A percentile compares a stretch with the other conserved stretches of the same genome.
phyloP scores from a whole-genome alignment of 164 flowering plant genomes.

The Akebia trifoliata region DNA sequence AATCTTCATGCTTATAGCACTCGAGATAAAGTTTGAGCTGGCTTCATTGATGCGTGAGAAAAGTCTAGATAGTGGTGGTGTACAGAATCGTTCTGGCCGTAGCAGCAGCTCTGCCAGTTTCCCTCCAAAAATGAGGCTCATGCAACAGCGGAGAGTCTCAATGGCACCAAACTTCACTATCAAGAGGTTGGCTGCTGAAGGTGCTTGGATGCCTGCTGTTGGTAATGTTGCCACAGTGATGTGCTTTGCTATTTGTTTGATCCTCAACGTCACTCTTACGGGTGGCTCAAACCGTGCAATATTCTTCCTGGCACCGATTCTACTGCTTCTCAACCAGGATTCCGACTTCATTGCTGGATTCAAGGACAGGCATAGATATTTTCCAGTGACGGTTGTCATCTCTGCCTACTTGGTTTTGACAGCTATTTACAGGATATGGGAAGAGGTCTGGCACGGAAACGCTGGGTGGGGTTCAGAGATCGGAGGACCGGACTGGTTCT shows the following conservation, averaged over 20 bases:
- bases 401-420: slow-evolving; percentile 69
- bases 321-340: slow-evolving; percentile 92
- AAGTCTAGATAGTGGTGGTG: slow-evolving; percentile 47
- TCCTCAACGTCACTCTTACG: slow-evolving; percentile 70
- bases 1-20: slow-evolving; percentile 86
- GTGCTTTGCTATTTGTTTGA: slow-evolving; percentile 89
- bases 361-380: slow-evolving; percentile 91
- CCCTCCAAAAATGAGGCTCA: slow-evolving; percentile 66
- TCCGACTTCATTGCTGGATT: slow-evolving; percentile 90
- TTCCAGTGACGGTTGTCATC: slow-evolving; percentile 75
- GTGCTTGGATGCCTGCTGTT: slow-evolving; percentile 99
- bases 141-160: slow-evolving; percentile 79
- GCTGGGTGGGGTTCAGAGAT: slow-evolving; percentile 84
- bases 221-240: slow-evolving; percentile 91
- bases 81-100: slow-evolving; percentile 40
- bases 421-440: slow-evolving; percentile 78
- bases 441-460: slow-evolving; percentile 87
- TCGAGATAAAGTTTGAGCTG: slow-evolving; percentile 89
- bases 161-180: slow-evolving; percentile 65
- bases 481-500: slow-evolving; percentile 94
- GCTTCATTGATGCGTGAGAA: slow-evolving; percentile 77
- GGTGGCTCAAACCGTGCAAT: slow-evolving; percentile 94
- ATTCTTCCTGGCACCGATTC: slow-evolving; percentile 85
- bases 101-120: slow-evolving; percentile 36
- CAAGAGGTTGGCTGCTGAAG: slow-evolving; percentile 85